phyloP scores from a whole-genome alignment of 2,329 filamentous ascomycete genomes.

The Fusarium sarcochroum region DNA sequence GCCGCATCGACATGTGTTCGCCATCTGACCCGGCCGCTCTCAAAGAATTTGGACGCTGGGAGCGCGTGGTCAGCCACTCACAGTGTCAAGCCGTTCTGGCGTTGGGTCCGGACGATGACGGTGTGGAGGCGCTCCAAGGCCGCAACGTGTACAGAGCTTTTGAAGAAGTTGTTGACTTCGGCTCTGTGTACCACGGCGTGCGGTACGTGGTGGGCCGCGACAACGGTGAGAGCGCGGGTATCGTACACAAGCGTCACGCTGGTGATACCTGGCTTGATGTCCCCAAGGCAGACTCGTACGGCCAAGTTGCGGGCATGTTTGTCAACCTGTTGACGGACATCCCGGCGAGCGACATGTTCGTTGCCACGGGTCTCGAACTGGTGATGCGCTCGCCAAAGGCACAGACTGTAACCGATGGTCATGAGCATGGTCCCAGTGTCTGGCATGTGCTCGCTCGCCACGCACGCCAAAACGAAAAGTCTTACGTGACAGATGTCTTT shows the following conservation, averaged over 20 bases:
- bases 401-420: not conserved
- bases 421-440: not conserved
- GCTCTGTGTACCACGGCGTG: not conserved
- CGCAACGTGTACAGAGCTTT: constrained; percentile 13
- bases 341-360: not conserved
- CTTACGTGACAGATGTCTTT: constrained; percentile 1
- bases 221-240: not conserved
- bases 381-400: constrained; percentile 7
- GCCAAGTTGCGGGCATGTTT: constrained; percentile 10
- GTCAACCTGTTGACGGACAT: constrained; percentile 12
- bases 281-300: not conserved
- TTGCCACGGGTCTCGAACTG: constrained; percentile 1
- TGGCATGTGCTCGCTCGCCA: constrained; percentile 5
- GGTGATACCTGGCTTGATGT: constrained; percentile 12
- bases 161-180: constrained; percentile 1
- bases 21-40: not conserved
- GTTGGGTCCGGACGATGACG: not conserved
- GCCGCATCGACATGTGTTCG: not conserved
- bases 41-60: not conserved
- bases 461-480: not conserved
- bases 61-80: not conserved
- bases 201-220: not conserved
- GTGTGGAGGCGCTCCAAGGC: not conserved
- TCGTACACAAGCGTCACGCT: not conserved
- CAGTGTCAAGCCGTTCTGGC: not conserved